A percentile compares a stretch with the other conserved stretches of the same genome.
These are phyloP conservation scores for Oryza australiensis DNA, from an alignment of 176 grass and related monocot genomes.

Conservation along the genomic window DNA sequence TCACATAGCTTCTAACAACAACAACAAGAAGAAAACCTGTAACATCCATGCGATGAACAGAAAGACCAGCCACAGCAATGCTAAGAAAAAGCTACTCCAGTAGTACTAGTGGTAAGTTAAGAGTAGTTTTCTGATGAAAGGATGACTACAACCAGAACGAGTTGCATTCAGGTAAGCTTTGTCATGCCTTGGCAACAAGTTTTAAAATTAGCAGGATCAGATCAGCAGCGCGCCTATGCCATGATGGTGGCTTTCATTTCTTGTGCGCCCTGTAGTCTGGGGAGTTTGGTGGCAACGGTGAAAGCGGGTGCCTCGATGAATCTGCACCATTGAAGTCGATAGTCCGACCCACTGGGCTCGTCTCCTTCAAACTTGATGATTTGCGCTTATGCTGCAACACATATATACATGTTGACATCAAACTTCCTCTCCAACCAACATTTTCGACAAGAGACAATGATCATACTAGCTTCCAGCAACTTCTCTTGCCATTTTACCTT, in stretches of 20 bases:
- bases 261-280: conserved; percentile 70
- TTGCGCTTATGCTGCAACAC: conserved; percentile 76
- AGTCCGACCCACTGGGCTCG: conserved; percentile 24
- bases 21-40: neutral
- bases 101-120: neutral
- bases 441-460: neutral
- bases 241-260: conserved; percentile 37
- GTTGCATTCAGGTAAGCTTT: neutral
- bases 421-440: neutral
- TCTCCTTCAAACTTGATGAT: conserved; percentile 59
- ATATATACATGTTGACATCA: neutral
- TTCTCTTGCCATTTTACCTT: conserved; percentile 55
- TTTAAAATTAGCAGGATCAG: conserved; percentile 18
- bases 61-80: too few relatives aligned
- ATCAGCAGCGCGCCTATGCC: conserved; percentile 7
- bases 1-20: neutral
- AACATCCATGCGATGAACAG: neutral
- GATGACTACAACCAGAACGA: neutral
- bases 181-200: neutral
- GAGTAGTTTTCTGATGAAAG: conserved; percentile 2
- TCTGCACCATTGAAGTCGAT: conserved; percentile 62
- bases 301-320: conserved; percentile 60
- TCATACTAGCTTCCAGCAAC: neutral
- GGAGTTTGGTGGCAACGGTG: conserved; percentile 63
- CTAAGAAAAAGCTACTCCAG: neutral